Conservation (phyloP, 768 basidiomycete genomes). For the Leccinum boreale region DNA sequence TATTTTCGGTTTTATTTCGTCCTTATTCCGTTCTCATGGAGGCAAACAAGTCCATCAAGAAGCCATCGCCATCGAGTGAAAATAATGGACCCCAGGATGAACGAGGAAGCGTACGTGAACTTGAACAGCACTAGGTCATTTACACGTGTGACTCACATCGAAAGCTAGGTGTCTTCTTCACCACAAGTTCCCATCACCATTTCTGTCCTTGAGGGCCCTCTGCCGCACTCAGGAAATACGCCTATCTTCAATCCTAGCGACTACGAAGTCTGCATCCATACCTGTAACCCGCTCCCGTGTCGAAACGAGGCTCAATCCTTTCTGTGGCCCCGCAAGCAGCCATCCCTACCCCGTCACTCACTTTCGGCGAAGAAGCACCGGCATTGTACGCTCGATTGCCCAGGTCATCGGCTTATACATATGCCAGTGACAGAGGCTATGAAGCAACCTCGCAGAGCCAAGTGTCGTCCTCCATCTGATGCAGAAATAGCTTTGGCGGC, state of each 20-base stretch:
- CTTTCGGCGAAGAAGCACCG: conserved; percentile 24
- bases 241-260: conserved; percentile 4
- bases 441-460: conserved; percentile 21
- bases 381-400: conserved; percentile 15
- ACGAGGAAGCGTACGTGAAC: conserved; percentile 14
- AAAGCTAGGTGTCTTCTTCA: not conserved
- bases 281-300: conserved; percentile 21
- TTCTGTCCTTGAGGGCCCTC: conserved; percentile 3
- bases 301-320: conserved; percentile 28
- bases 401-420: conserved; percentile 20
- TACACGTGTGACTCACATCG: not conserved
- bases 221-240: conserved; percentile 1
- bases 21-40: conserved; percentile 1
- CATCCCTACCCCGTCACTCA: conserved; percentile 23
- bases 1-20: not conserved
- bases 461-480: conserved; percentile 21
- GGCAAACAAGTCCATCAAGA: conserved; percentile 10
- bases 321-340: conserved; percentile 21
- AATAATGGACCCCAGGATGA: not conserved
- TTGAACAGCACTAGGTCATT: not conserved
- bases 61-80: not conserved
- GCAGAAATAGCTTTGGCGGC: conserved; percentile 16
- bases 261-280: conserved; percentile 27
- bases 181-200: not conserved
- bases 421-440: conserved; percentile 15